Evolutionary conservation across 148 eudicot genomes (phyloP), one percentile per base, ranked within the genome.

Genomic region (Vaccinium vitisidaea): DNA sequence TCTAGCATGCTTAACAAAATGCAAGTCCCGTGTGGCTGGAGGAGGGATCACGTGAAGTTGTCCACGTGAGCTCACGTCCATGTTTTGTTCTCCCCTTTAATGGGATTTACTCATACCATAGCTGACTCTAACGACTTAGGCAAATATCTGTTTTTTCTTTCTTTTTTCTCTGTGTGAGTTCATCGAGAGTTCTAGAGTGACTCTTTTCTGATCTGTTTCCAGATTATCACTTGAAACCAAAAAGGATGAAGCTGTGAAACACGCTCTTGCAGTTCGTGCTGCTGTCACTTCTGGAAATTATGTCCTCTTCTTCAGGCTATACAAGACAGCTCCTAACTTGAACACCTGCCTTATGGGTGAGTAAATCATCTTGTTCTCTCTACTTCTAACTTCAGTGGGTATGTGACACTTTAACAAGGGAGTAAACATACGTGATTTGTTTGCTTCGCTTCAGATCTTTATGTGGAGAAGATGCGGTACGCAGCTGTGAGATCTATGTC

Each of bases 261-360:
- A 96, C 88, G 99, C 99, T 39, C 98, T 96, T 83, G 89, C 92
- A 82, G 98, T 96, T 90, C 91, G 98, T 80, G 90, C 93, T 23
- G 98, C 99, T 46, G 96, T 96, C 48, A 89, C 96, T 76, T 91
- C 97, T 59, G 95, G 95, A 79, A 96, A 96, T 87, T 96, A 93
- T 86, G 98, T 96, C 39, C 69, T 88, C 85, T 96, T 94, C 85
- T 94, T 96, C 86, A 93, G 92, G 86, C 91, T 96, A 73, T 96
- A 96, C 82, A 95, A 93, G 90, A 84, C 92, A 25, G 98, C 98
- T 54, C 98, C 98, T 63, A 92, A 96, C 82, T 86, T 96, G 84
- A 92, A 89, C 86, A 93, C 98, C 61, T 93, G 86, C 83, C 92
- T 95, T 65, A 96, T 96, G 99, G 99, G 99, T 95, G 53, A 23